These are phyloP conservation scores for Mycena floridula DNA, from an alignment of 768 basidiomycete species.

Conservation along the genomic window DNA sequence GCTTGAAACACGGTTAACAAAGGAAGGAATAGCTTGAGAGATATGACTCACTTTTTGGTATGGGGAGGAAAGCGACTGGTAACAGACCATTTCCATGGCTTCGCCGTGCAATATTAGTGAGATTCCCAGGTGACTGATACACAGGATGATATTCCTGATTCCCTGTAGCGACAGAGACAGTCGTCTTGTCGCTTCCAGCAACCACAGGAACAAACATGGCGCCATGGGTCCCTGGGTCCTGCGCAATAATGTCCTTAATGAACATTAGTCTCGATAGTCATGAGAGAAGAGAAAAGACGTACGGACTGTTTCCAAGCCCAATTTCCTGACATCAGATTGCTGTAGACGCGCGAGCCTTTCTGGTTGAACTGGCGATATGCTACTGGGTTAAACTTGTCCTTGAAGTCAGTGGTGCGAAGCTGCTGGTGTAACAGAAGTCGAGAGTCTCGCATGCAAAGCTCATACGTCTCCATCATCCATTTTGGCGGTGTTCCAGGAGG, in stretches of 20 bases:
- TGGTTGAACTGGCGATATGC: too few species aligned
- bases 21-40: background rate
- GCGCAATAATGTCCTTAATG: background rate
- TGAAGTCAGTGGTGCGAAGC: background rate
- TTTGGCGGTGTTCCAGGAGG: slow-evolving; percentile 9
- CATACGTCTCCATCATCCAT: slow-evolving; percentile 23
- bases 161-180: slow-evolving; percentile 15
- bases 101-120: slow-evolving; percentile 10
- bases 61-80: slow-evolving; percentile 12
- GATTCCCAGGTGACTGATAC: slow-evolving; percentile 10
- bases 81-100: slow-evolving; percentile 10
- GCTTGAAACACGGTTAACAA: slow-evolving; percentile 9
- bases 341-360: too few species aligned
- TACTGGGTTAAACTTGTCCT: too few species aligned
- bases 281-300: background rate
- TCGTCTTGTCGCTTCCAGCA: slow-evolving; percentile 14
- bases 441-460: slow-evolving; percentile 16
- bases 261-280: background rate
- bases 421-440: background rate
- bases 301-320: slow-evolving; percentile 12
- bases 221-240: background rate
- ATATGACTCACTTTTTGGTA: slow-evolving; percentile 18
- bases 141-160: slow-evolving; percentile 13
- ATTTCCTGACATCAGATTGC: slow-evolving; percentile 7
- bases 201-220: slow-evolving; percentile 10